These are phyloP conservation scores for Geotrichum phurueaensis DNA, from an alignment of 1,139 yeast genomes.

Conservation along the genomic window DNA sequence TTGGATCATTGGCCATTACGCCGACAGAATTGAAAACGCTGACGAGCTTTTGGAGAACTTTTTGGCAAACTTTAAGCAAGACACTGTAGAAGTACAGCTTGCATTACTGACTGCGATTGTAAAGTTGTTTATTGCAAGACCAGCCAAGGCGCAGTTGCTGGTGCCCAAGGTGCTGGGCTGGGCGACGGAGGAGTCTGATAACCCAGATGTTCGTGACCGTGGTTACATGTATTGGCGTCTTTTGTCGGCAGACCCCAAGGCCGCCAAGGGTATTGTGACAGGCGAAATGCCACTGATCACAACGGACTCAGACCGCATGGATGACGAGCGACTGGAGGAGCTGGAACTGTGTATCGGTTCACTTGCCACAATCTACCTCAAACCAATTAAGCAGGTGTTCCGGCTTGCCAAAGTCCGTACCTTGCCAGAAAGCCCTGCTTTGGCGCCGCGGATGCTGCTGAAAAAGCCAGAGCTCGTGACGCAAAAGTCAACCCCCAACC, in stretches of 20 bases:
- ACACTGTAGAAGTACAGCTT: slow-evolving; percentile 66
- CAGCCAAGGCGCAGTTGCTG: slow-evolving; percentile 50
- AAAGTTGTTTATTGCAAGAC: slow-evolving; percentile 57
- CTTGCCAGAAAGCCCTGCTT: slow-evolving; percentile 59
- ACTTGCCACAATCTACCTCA: slow-evolving; percentile 74
- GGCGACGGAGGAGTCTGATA: slow-evolving; percentile 69
- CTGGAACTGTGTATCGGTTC: slow-evolving; percentile 77
- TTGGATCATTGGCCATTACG: slow-evolving; percentile 81
- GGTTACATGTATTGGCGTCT: slow-evolving; percentile 85
- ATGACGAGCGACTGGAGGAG: slow-evolving; percentile 68
- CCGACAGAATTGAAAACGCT: slow-evolving; percentile 46
- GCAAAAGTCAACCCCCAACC: slow-evolving; percentile 14
- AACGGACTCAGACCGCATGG: slow-evolving; percentile 64
- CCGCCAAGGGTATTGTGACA: slow-evolving; percentile 51
- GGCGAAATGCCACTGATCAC: slow-evolving; percentile 59
- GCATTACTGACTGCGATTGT: slow-evolving; percentile 69
- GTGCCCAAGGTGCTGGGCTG: slow-evolving; percentile 56
- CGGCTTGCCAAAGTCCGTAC: slow-evolving; percentile 53
- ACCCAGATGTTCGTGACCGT: slow-evolving; percentile 81
- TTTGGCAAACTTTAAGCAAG: slow-evolving; percentile 49
- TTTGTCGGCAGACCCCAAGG: slow-evolving; percentile 45
- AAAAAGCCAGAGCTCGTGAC: slow-evolving; percentile 16
- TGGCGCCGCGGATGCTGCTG: slow-evolving; percentile 36
- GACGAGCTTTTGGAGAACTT: slow-evolving; percentile 45
- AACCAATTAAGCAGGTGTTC: slow-evolving; percentile 77